Conservation (phyloP, 2,329 filamentous ascomycete genomes). For the Apiospora koreana region DNA sequence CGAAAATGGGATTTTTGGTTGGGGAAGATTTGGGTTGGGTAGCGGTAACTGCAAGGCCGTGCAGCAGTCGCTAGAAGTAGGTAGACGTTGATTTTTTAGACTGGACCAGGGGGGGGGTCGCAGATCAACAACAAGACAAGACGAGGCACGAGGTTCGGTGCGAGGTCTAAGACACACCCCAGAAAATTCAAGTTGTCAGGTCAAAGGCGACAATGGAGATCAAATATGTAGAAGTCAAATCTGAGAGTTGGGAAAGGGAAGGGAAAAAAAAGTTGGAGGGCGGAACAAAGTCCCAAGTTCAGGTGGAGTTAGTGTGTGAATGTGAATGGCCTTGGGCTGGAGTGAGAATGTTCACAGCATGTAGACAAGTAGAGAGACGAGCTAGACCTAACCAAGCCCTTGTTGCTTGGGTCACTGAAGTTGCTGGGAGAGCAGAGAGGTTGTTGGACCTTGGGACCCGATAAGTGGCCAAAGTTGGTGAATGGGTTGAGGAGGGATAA, state of each 20-base stretch:
- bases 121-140: slow-evolving; percentile 11
- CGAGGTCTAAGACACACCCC: slow-evolving; percentile 7
- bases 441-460: slow-evolving; percentile 5
- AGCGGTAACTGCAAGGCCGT: slow-evolving; percentile 9
- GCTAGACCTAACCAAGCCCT: slow-evolving; percentile 12
- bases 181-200: slow-evolving; percentile 6
- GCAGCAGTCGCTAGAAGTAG: slow-evolving; percentile 9
- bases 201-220: background rate
- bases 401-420: background rate
- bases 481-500: slow-evolving; percentile 10
- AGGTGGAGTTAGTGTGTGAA: slow-evolving; percentile 9
- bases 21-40: slow-evolving; percentile 13
- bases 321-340: slow-evolving; percentile 1
- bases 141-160: slow-evolving; percentile 6
- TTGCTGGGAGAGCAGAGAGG: background rate
- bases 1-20: slow-evolving; percentile 23
- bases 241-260: background rate
- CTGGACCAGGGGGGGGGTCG: background rate
- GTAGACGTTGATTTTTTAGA: slow-evolving; percentile 6
- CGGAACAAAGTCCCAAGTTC: slow-evolving; percentile 7
- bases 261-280: slow-evolving; percentile 7
- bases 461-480: slow-evolving; percentile 1
- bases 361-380: slow-evolving; percentile 7
- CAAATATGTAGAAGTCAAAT: slow-evolving; percentile 1
- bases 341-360: slow-evolving; percentile 3